A percentile compares a stretch with the other conserved stretches of the same genome.
phyloP scores from a whole-genome alignment of 306 rosid genomes.

The Biancaea sappan region DNA sequence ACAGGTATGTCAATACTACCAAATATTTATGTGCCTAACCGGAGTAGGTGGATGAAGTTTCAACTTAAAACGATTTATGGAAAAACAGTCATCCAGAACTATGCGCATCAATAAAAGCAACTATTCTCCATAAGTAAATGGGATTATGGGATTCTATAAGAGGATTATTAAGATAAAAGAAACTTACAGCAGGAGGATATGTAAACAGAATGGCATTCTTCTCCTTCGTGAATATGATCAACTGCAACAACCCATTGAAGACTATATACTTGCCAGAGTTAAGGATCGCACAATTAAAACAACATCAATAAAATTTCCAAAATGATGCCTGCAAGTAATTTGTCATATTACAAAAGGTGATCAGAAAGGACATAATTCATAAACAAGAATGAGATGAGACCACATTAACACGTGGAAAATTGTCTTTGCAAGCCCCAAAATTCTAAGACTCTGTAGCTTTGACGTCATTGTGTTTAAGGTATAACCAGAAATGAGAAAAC shows the following conservation, averaged over 20 bases:
- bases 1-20: background rate
- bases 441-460: background rate
- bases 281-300: slow-evolving; percentile 48
- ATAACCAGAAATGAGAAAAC: background rate
- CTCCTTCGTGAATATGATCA: slow-evolving; percentile 82
- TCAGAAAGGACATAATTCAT: background rate
- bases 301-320: background rate
- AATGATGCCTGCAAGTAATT: background rate
- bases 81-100: slow-evolving; percentile 13
- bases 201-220: slow-evolving; percentile 87
- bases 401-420: background rate
- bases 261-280: slow-evolving; percentile 77
- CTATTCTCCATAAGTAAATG: slow-evolving; percentile 4
- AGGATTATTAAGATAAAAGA: slow-evolving; percentile 1
- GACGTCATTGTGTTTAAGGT: background rate
- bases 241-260: slow-evolving; percentile 85
- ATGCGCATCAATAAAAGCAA: background rate
- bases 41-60: background rate
- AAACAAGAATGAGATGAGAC: background rate
- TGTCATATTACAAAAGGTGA: background rate
- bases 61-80: background rate
- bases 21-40: background rate
- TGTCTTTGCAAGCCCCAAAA: background rate
- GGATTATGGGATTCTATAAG: slow-evolving; percentile 1
- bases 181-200: slow-evolving; percentile 76